A percentile compares a stretch with the other conserved stretches of the same genome.
phyloP scores from a whole-genome alignment of 768 basidiomycete species.

The Pholiota microspora region DNA sequence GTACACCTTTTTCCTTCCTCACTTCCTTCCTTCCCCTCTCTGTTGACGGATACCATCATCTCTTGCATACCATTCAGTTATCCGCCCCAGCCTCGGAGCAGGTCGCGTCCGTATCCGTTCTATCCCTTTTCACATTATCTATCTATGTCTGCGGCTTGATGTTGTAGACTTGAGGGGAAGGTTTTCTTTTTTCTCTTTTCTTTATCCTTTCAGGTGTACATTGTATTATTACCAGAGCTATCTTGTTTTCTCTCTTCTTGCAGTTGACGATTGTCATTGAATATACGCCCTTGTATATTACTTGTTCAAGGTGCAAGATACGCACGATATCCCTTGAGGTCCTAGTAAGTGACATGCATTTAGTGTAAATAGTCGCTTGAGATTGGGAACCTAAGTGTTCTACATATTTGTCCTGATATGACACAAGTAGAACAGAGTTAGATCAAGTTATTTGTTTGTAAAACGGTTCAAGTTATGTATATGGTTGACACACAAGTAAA shows the following conservation, averaged over 20 bases:
- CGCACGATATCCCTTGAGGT: too few relatives aligned
- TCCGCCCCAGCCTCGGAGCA: background rate
- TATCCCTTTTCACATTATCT: background rate
- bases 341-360: too few relatives aligned
- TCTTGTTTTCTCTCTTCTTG: conserved; percentile 5
- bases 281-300: background rate
- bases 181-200: background rate
- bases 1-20: background rate
- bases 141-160: conserved; percentile 17
- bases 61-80: background rate
- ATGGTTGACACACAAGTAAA: too few relatives aligned
- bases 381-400: too few relatives aligned
- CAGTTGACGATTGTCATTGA: background rate
- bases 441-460: too few relatives aligned
- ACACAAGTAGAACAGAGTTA: too few relatives aligned
- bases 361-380: too few relatives aligned
- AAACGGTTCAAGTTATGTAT: too few relatives aligned
- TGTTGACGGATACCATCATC: background rate
- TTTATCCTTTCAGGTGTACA: conserved; percentile 6
- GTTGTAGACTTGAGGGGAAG: conserved; percentile 15
- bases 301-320: too few relatives aligned
- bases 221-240: conserved; percentile 17
- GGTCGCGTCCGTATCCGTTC: background rate
- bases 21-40: background rate
- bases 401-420: too few relatives aligned